These are phyloP conservation scores for Suillus subalutaceus DNA, from an alignment of 768 basidiomycete species.

Conservation along the genomic window DNA sequence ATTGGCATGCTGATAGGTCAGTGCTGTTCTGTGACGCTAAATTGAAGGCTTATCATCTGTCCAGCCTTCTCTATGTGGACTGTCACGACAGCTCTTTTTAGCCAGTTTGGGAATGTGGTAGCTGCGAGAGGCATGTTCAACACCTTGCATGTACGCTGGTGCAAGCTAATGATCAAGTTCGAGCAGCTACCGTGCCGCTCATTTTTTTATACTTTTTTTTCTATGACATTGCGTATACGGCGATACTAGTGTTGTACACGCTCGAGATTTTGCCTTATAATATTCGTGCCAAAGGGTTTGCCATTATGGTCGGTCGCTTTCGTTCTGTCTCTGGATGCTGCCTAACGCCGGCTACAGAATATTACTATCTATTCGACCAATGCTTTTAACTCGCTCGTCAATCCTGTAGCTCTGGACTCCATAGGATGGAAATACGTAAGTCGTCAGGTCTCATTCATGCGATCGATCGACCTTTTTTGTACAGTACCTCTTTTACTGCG, in stretches of 20 bases:
- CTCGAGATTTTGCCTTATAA: constrained; percentile 82
- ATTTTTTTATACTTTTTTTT: constrained; percentile 57
- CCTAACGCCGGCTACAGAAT: constrained; percentile 43
- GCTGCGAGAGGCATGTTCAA: constrained; percentile 33
- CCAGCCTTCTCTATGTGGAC: constrained; percentile 64
- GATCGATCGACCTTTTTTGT: neutral
- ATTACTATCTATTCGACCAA: constrained; percentile 64
- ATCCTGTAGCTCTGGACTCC: constrained; percentile 67
- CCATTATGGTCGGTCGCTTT: constrained; percentile 60
- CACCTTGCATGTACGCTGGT: neutral
- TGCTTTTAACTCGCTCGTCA: constrained; percentile 81
- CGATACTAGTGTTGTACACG: constrained; percentile 65
- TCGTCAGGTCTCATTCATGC: neutral
- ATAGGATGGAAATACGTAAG: constrained; percentile 53
- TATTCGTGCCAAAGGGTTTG: constrained; percentile 81
- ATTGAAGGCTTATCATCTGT: neutral
- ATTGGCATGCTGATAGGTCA: constrained; percentile 58
- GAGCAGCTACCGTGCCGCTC: constrained; percentile 62
- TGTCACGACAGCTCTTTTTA: constrained; percentile 44
- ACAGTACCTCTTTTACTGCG: constrained; percentile 62
- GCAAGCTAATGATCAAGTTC: neutral
- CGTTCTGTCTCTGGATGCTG: neutral
- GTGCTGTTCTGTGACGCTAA: constrained; percentile 16
- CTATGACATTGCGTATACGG: constrained; percentile 76
- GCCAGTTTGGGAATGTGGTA: constrained; percentile 26